Conservation (phyloP, 371 early-diverging fungal species). For the Haplosporangium sp. region DNA sequence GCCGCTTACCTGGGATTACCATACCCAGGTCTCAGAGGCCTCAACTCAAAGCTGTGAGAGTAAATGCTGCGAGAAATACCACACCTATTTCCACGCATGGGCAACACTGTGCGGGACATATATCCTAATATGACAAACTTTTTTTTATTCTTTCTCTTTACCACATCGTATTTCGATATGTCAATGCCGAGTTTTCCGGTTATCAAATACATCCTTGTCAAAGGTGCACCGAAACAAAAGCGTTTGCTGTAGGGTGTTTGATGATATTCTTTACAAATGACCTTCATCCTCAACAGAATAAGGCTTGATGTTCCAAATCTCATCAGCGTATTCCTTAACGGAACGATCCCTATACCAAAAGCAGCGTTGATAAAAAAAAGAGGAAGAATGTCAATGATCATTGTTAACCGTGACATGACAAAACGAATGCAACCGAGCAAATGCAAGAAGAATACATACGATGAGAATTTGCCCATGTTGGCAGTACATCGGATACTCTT, state of each 20-base stretch:
- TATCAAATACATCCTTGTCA: no score
- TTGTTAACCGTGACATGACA: not conserved
- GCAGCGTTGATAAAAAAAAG: slow-evolving; percentile 5
- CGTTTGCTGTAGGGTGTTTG: not conserved
- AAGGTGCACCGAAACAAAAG: not conserved
- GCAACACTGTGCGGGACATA: no score
- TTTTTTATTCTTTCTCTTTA: not conserved
- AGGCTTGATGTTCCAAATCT: slow-evolving; percentile 84
- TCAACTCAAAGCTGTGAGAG: slow-evolving; percentile 18
- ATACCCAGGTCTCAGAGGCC: slow-evolving; percentile 23
- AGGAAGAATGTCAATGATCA: not conserved
- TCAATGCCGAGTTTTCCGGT: not conserved
- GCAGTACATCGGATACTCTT: slow-evolving; percentile 89
- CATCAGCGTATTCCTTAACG: slow-evolving; percentile 87
- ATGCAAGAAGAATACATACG: slow-evolving; percentile 50
- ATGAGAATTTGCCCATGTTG: slow-evolving; percentile 91
- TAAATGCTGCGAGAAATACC: not conserved
- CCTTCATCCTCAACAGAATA: slow-evolving; percentile 40
- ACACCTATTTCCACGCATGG: not conserved
- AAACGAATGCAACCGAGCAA: not conserved
- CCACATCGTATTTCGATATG: not conserved
- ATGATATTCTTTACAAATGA: slow-evolving; percentile 11
- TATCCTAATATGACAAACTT: not conserved
- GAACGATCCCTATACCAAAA: slow-evolving; percentile 66
- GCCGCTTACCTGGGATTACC: slow-evolving; percentile 51